A percentile compares a stretch with the other conserved stretches of the same genome.
These are phyloP conservation scores for Anisodus tanguticus DNA, from an alignment of 257 asterid species.

Conservation along the genomic window DNA sequence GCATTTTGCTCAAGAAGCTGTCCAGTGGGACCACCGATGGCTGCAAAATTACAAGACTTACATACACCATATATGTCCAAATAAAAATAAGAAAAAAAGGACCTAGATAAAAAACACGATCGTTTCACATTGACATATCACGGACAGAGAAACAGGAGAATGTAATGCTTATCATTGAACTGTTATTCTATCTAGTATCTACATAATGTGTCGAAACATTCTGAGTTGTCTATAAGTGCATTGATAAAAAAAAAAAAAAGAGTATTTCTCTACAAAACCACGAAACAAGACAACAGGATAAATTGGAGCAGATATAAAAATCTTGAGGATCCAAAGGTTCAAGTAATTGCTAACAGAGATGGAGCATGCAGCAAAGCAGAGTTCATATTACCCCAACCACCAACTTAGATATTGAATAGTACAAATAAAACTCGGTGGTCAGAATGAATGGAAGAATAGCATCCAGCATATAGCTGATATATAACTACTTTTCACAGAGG, in stretches of 20 bases:
- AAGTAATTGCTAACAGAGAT: not conserved
- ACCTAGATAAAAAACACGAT: not conserved
- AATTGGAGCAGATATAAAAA: not conserved
- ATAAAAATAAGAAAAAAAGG: not conserved
- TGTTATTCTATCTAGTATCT: not conserved
- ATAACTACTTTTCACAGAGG: not conserved
- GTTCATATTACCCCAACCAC: not conserved
- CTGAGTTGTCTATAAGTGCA: not conserved
- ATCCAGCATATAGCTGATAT: not conserved
- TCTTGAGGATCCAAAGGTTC: not conserved
- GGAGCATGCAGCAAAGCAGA: not conserved
- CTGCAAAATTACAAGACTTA: constrained; percentile 50
- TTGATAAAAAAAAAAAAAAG: not conserved
- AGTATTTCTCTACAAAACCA: not conserved
- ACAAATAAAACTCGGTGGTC: not conserved
- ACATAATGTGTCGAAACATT: not conserved
- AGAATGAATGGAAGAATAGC: not conserved
- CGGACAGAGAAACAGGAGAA: not conserved
- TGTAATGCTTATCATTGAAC: not conserved
- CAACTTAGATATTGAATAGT: not conserved
- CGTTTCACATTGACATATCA: not conserved
- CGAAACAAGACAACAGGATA: not conserved
- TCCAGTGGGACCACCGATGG: constrained; percentile 75
- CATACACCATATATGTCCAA: constrained; percentile 19
- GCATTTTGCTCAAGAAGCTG: constrained; percentile 81